Evolutionary conservation across 495 filamentous ascomycete genomes (phyloP).

Genomic region (Evernia prunastri): DNA sequence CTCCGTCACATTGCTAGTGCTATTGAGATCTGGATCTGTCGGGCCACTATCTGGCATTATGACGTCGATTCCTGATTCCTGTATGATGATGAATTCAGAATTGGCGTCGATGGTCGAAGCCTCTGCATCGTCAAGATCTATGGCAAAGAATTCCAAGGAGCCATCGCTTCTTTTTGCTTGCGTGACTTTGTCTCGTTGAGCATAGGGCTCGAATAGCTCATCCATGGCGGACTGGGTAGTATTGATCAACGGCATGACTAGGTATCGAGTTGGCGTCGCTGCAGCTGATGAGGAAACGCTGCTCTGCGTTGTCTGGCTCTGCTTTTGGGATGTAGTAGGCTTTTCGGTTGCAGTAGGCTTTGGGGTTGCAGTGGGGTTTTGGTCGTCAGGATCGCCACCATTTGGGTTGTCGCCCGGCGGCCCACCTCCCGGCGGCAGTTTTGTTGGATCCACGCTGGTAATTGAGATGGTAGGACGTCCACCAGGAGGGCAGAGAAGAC

Average conservation of each 20-base stretch:
- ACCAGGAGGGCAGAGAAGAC: conserved; percentile 2
- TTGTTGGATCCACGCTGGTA: conserved; percentile 1
- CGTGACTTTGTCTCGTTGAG: not conserved
- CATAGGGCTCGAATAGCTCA: not conserved
- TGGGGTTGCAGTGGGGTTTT: not conserved
- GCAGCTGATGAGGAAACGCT: conserved; percentile 1
- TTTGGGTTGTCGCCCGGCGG: conserved; percentile 4
- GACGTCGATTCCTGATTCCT: not conserved
- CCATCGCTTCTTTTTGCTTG: not conserved
- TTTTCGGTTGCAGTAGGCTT: too few relatives aligned
- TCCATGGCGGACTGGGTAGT: not conserved
- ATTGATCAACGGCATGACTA: conserved; percentile 5
- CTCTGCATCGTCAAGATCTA: conserved; percentile 3
- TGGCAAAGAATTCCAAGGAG: conserved; percentile 6
- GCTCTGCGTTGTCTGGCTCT: not conserved
- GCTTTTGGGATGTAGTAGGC: not conserved
- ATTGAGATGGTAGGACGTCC: conserved; percentile 4
- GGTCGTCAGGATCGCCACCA: not conserved
- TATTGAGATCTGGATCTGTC: conserved; percentile 1
- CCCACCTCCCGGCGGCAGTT: not conserved
- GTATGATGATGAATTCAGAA: not conserved
- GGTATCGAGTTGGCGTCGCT: conserved; percentile 2
- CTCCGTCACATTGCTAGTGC: not conserved
- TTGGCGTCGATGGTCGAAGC: conserved; percentile 1
- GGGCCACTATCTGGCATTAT: not conserved